Base-by-base conservation (phyloP, 441 rosid species). In the Erodium moschatum region DNA sequence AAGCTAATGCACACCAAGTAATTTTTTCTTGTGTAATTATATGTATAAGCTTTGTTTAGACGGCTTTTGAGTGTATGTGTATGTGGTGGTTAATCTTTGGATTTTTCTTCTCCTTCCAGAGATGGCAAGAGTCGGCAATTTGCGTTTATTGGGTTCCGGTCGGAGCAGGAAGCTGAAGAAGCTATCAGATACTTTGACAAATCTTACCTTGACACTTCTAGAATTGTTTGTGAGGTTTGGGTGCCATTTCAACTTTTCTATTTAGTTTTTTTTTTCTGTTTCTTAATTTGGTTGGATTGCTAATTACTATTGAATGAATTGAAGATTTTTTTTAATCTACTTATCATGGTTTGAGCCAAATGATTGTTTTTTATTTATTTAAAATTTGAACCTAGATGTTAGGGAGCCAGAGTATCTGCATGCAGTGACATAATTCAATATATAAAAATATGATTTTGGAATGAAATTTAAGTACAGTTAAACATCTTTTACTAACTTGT, bases 101-200 rank as follows among this genome's bases (percentile, higher is more conserved):
- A 1, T 56, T 42, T 20, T 24, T 54, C 19, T 5, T 48, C 56
- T 67, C 48, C 3, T 58, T 77, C 46, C 66, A 93, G 97, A 12
- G 96, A 91, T 70, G 98, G 97, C 19, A 85, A 74, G 79, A 89
- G 85, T 71, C 85, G 97, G 80, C 96, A 89, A 60, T 88, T 94
- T 44, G 98, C 92, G 19, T 91, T 89, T 69, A 73, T 91, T 60
- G 98, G 97, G n/a, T 94, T 83, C 16, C 97, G 96, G 11, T 84
- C 83, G 0, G 87, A 79, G 69, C 69, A 50, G 42, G 94, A 91
- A 76, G 97, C 97, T 10, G 82, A 81, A 76, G 94, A 88, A 79
- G 97, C 96, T 78, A 85, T 89, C 52, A 86, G 77, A 72, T 82
- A 87, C 82, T 87, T 91, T 81, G 83, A 85, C 74, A 91, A 76